Conservation (phyloP, 2,329 filamentous ascomycete genomes). For the Bipolaris oryzae region DNA sequence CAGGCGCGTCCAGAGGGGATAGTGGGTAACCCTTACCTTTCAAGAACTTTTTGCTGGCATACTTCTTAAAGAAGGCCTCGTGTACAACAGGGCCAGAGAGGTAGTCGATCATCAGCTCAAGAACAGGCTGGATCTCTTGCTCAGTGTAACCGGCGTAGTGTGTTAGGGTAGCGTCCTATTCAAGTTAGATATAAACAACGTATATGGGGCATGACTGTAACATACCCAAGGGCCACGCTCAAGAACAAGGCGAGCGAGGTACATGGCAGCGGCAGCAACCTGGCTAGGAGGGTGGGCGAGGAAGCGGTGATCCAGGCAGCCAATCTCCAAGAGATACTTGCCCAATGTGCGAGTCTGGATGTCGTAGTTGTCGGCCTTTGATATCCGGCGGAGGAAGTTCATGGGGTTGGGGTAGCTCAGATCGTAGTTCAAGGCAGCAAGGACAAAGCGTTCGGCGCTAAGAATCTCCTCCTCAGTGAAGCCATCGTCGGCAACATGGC, state of each 20-base stretch:
- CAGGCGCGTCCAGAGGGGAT: neutral
- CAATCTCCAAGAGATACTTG: constrained; percentile 98
- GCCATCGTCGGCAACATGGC: constrained; percentile 93
- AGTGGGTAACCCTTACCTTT: constrained; percentile 71
- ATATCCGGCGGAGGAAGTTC: constrained; percentile 99
- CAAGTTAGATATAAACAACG: constrained; percentile 13
- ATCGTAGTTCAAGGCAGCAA: constrained; percentile 91
- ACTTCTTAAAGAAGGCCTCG: constrained; percentile 99
- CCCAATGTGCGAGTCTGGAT: constrained; percentile 96
- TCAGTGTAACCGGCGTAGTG: constrained; percentile 95
- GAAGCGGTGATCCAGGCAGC: constrained; percentile 92
- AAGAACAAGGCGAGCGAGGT: constrained; percentile 86
- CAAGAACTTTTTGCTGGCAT: constrained; percentile 98
- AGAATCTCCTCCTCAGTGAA: constrained; percentile 95
- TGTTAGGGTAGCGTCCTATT: constrained; percentile 78
- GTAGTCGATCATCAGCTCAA: constrained; percentile 95
- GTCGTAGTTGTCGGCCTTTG: constrained; percentile 99
- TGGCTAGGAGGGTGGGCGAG: constrained; percentile 88
- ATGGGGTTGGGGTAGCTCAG: constrained; percentile 99
- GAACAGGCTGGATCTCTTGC: constrained; percentile 89
- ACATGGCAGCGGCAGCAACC: constrained; percentile 92
- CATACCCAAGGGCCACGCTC: constrained; percentile 90
- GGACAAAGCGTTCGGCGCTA: constrained; percentile 93
- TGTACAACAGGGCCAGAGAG: constrained; percentile 87
- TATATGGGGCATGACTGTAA: constrained; percentile 20